Base-by-base conservation (phyloP, 768 basidiomycete genomes). In the Lentinula detonsa region DNA sequence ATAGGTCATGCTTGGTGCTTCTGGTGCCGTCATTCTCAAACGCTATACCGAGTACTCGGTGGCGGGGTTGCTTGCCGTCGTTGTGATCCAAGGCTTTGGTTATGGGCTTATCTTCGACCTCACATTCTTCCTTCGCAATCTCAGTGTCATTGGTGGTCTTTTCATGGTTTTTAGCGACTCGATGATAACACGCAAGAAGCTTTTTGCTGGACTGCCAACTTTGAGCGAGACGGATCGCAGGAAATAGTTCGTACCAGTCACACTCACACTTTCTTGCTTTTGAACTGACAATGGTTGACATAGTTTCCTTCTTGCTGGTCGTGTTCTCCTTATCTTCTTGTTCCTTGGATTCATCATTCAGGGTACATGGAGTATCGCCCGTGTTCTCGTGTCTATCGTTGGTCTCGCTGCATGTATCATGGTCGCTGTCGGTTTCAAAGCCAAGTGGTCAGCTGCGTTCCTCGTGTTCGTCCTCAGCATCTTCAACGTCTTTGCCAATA, bases 41-140 rank as follows among this genome's bases (percentile, higher is more conserved):
- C 85, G 86, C 58, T 84, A 89, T 76, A 90, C 93, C 1, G 94
- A 96, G 78, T 88, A 85, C 71, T 89, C 95, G 13, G 91, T 96
- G 65, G 86, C 86, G 50, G 95, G 94, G 66, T 89, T 99, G 50
- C 82, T 98, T 58, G 81, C 78, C 54, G 97, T 98, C 54, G 95
- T 99, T 60, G 75, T 98, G 67, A 85, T 95, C 49, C 97, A 99
- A 76, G 96, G 96, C 49, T 91, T 99, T 67, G 97, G 97, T 66
- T 99, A 99, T 70, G 97, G 97, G 37, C 91, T 99, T 72, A 96
- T 99, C 70, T 99, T 99, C 75, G 97, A 98, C 81, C 83, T 98
- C 73, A 98, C 92, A 78, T 99, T 99, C 84, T 99, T 99, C 93
- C 89, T 98, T 49, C 95, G 97, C 73, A 99, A 98, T 76, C 82